These are phyloP conservation scores for Ophiostoma populinum DNA, from an alignment of 2,329 filamentous ascomycete genomes.

Conservation along the genomic window DNA sequence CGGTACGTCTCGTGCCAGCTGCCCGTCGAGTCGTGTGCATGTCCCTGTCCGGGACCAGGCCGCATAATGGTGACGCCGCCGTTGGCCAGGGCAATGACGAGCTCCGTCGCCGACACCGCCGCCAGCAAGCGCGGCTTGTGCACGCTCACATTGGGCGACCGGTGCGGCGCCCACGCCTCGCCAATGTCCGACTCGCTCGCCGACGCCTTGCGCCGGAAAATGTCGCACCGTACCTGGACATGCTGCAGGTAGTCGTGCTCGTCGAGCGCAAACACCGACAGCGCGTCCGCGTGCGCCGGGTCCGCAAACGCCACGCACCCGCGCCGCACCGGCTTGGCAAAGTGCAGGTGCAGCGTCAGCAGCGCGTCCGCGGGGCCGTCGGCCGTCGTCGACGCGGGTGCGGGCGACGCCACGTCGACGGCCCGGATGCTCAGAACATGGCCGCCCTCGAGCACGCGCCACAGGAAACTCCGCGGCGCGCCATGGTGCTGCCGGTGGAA, in stretches of 20 bases:
- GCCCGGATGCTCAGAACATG: slow-evolving; percentile 68
- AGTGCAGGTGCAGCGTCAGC: slow-evolving; percentile 61
- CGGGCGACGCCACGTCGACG: slow-evolving; percentile 47
- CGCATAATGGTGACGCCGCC: slow-evolving; percentile 59
- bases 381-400: slow-evolving; percentile 18
- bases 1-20: slow-evolving; percentile 57
- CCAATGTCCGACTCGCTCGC: slow-evolving; percentile 52
- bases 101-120: slow-evolving; percentile 52
- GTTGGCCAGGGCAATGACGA: slow-evolving; percentile 69
- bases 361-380: slow-evolving; percentile 41
- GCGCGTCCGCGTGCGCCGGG: slow-evolving; percentile 54
- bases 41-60: slow-evolving; percentile 32
- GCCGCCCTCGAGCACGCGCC: slow-evolving; percentile 71
- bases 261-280: slow-evolving; percentile 68
- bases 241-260: slow-evolving; percentile 66
- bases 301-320: slow-evolving; percentile 75
- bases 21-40: slow-evolving; percentile 3
- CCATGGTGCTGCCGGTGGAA: slow-evolving; percentile 65
- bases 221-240: slow-evolving; percentile 64
- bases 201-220: slow-evolving; percentile 53
- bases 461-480: slow-evolving; percentile 73
- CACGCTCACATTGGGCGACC: slow-evolving; percentile 57
- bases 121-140: slow-evolving; percentile 68
- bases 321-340: slow-evolving; percentile 54
- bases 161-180: slow-evolving; percentile 59